Percentiles rank a stretch among this genome's conserved stretches.
Evolutionary conservation across 1,284 basidiomycete species (phyloP).

Genomic region (Heterobasidion irregulare): DNA sequence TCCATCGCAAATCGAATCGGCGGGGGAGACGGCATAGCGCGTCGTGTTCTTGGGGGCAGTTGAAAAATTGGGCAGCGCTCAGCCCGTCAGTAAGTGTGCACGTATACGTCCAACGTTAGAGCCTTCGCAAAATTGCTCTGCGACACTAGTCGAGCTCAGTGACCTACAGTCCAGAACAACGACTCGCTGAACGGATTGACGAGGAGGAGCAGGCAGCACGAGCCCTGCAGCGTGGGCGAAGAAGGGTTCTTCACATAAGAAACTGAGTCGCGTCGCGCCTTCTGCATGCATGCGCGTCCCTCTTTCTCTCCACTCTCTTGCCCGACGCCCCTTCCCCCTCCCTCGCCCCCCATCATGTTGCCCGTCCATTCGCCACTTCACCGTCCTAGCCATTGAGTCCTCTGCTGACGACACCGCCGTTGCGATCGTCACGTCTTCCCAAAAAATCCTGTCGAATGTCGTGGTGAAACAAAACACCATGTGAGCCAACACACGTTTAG

Average conservation of each 20-base stretch:
- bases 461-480: constrained; percentile 72
- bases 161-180: no score
- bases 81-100: background rate
- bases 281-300: background rate
- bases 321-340: background rate
- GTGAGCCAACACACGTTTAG: constrained; percentile 24
- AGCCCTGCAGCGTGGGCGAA: background rate
- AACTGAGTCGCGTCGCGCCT: background rate
- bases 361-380: constrained; percentile 26
- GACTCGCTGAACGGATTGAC: background rate
- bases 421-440: constrained; percentile 65
- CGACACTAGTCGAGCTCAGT: no score
- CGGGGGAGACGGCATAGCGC: background rate
- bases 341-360: background rate
- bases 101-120: no score
- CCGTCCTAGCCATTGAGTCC: constrained; percentile 75
- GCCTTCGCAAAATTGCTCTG: no score
- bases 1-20: background rate
- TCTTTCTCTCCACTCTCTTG: background rate
- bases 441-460: constrained; percentile 71
- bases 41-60: background rate
- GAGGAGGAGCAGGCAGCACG: background rate
- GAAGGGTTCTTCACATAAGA: background rate
- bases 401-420: constrained; percentile 90
- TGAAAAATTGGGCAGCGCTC: background rate